Base-by-base conservation (phyloP, 2,329 filamentous ascomycete species). In the Aspergillus felis region DNA sequence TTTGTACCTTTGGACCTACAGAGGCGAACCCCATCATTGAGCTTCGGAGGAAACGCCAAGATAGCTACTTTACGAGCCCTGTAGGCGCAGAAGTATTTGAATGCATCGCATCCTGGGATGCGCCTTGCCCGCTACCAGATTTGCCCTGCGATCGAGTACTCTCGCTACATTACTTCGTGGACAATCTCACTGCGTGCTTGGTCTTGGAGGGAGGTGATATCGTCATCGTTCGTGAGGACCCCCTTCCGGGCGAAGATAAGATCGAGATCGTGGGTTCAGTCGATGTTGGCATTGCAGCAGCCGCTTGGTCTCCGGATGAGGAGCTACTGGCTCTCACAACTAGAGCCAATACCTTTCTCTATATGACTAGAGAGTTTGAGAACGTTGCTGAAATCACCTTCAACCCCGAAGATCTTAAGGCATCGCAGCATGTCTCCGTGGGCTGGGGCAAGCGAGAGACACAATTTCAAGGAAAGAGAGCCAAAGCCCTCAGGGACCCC, bases 361-460 rank as follows among this genome's bases (percentile, higher is more conserved):
- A 96, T 70, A 97, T 99, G 93, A 96, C 92, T 56, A 84, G 92
- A 61, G 86, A 87, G 27, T 96, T 97, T 64, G 93, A 97, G 65
- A 88, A 87, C 57, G 86, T 96, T 46, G 85, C 89, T 35, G 89
- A 92, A 73, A 82, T 90, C 53, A 78, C 81, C 35, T 86, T 97
- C 73, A 85, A 84, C 0, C 71, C 80, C 0, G 90, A 92, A 48
- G 93, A 96, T 74, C 83, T 96, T 61, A 89, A 89, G 66, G 85
- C 86, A n/a, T 97, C 89, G 27, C 94, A 88, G 72, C 92, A 97
- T 78, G 94, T 97, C 57, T 95, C 92, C 22, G 93, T 99, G 24
- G 94, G 94, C 51, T 99, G 94, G 94, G 94, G 94, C 58, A 97
- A 97, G 79, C 91, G 90, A 71, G 94, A 99, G 76, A 99, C 94